Percentiles rank a stretch among this genome's conserved stretches.
These are phyloP conservation scores for Trifolium subterraneum DNA, from an alignment of 306 rosid genomes.

Conservation along the genomic window DNA sequence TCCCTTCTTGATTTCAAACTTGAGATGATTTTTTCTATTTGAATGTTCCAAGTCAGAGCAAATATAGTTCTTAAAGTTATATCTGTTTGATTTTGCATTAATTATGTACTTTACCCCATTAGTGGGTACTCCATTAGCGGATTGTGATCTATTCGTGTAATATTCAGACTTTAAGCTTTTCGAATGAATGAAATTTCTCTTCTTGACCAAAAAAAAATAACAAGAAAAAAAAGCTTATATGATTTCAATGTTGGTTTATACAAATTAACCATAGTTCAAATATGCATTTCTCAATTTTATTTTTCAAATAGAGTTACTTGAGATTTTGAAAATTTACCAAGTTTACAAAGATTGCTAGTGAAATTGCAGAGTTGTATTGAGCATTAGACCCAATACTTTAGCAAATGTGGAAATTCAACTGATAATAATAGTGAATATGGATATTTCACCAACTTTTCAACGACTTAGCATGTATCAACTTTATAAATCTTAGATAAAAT, in stretches of 20 bases:
- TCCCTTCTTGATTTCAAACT: constrained; percentile 13
- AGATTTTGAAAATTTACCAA: background rate
- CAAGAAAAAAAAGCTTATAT: too few relatives aligned
- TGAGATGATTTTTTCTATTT: constrained; percentile 6
- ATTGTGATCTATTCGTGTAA: too few relatives aligned
- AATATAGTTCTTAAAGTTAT: too few relatives aligned
- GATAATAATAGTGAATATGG: background rate
- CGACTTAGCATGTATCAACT: background rate
- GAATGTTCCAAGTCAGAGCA: constrained; percentile 18
- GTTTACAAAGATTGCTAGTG: constrained; percentile 2
- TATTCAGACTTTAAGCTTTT: too few relatives aligned
- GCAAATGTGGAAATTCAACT: background rate
- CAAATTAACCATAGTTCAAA: background rate
- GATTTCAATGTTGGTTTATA: background rate
- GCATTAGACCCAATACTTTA: background rate
- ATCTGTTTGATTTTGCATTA: too few relatives aligned
- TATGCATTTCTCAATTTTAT: background rate
- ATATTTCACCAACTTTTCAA: background rate
- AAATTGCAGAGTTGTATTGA: background rate
- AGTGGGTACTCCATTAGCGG: too few relatives aligned
- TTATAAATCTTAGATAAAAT: background rate
- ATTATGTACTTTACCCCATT: too few relatives aligned
- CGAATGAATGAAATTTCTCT: too few relatives aligned
- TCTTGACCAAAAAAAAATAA: too few relatives aligned
- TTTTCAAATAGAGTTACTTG: background rate